Percentiles rank a stretch among this genome's conserved stretches.
Conservation (phyloP, 805 yeast genomes). For the Kodamaea leandrae region DNA sequence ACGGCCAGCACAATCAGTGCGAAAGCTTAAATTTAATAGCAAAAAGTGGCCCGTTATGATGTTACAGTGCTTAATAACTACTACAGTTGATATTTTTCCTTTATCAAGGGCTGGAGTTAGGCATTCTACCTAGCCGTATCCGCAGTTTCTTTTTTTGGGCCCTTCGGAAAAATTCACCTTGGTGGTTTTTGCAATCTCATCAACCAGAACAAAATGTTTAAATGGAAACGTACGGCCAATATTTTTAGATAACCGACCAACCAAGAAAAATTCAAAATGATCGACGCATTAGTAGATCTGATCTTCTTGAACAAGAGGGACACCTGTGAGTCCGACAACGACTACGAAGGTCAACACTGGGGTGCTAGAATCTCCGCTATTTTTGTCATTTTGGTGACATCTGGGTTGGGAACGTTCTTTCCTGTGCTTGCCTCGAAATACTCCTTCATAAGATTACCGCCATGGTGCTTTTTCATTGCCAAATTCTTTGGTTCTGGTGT, state of each 20-base stretch:
- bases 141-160: not conserved
- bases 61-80: too few relatives aligned
- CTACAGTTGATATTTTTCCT: too few relatives aligned
- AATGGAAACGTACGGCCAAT: not conserved
- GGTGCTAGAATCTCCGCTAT: constrained; percentile 59
- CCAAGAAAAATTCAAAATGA: constrained; percentile 4
- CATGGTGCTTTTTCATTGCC: constrained; percentile 62
- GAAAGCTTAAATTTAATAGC: too few relatives aligned
- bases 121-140: not conserved
- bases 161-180: not conserved
- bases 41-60: too few relatives aligned
- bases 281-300: constrained; percentile 9
- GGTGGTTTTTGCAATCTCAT: constrained; percentile 6
- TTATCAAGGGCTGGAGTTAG: too few relatives aligned
- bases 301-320: constrained; percentile 23
- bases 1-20: too few relatives aligned
- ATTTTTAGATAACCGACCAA: not conserved
- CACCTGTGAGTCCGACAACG: constrained; percentile 41
- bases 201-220: not conserved
- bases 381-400: constrained; percentile 57
- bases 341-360: constrained; percentile 41
- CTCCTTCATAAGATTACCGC: constrained; percentile 57
- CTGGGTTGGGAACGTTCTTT: constrained; percentile 56
- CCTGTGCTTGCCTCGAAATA: constrained; percentile 61
- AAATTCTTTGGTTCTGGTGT: constrained; percentile 85